Evolutionary conservation across 164 flowering plant genomes (phyloP).

Genomic region (Chimonanthus salicifolius): DNA sequence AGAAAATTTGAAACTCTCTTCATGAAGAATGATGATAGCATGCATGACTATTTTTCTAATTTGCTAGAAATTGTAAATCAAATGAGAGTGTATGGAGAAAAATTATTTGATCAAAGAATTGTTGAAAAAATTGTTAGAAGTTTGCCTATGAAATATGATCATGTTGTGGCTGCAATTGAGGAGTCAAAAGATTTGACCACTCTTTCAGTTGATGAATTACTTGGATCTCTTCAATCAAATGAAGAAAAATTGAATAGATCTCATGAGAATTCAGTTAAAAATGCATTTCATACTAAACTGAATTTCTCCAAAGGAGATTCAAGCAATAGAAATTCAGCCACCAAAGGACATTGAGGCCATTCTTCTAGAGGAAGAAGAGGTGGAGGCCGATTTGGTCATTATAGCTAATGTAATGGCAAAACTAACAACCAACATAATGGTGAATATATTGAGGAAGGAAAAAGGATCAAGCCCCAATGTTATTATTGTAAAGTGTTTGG

Average conservation of each 20-base stretch:
- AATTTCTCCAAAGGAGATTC: slow-evolving; percentile 1
- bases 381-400: background rate
- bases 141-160: background rate
- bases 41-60: background rate
- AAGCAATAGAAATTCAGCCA: background rate
- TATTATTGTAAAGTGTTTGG: background rate
- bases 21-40: background rate
- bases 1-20: background rate
- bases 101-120: background rate
- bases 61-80: background rate
- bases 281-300: background rate
- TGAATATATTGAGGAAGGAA: too few relatives aligned
- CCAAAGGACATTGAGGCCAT: background rate
- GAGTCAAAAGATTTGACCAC: background rate
- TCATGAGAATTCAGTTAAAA: background rate
- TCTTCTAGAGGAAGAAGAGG: background rate
- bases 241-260: background rate
- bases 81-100: background rate
- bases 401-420: background rate
- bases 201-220: background rate
- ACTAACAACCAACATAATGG: background rate
- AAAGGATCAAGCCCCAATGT: background rate
- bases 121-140: background rate
- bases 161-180: slow-evolving; percentile 7
- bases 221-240: background rate